Conservation (phyloP, 495 filamentous ascomycete genomes). For the Penicillium ochrochloron region DNA sequence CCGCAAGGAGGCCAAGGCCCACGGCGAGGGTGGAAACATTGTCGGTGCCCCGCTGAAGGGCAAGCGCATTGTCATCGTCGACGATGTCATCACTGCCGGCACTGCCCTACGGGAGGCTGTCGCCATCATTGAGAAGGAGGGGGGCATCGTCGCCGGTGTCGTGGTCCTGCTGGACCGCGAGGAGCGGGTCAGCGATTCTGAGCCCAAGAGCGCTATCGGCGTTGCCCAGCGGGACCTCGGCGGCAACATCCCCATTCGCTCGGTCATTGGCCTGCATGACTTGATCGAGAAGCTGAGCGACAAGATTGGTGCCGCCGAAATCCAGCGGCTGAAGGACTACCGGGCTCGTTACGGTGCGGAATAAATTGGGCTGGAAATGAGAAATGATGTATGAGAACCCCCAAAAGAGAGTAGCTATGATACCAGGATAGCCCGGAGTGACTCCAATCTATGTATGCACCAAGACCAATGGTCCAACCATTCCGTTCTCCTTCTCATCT, state of each 20-base stretch:
- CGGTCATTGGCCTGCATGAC: conserved; percentile 70
- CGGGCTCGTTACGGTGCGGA: conserved; percentile 65
- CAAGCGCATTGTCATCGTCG: conserved; percentile 85
- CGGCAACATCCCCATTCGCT: conserved; percentile 49
- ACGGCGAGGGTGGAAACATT: conserved; percentile 91
- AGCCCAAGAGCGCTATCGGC: conserved; percentile 72
- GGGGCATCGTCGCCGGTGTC: conserved; percentile 81
- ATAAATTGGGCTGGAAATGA: conserved; percentile 30
- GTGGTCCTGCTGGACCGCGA: conserved; percentile 85
- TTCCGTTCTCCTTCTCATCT: neutral
- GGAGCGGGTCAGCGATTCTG: conserved; percentile 71
- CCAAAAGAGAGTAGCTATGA: conserved; percentile 19
- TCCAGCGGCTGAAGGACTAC: conserved; percentile 78
- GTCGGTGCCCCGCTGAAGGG: conserved; percentile 84
- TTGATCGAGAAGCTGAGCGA: conserved; percentile 67
- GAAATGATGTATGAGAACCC: conserved; percentile 27
- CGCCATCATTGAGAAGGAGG: conserved; percentile 76
- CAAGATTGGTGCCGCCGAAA: conserved; percentile 59
- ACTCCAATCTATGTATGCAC: conserved; percentile 12
- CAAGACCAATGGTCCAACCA: neutral
- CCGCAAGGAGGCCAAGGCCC: conserved; percentile 91
- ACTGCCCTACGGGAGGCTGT: conserved; percentile 93
- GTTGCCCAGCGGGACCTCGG: conserved; percentile 72
- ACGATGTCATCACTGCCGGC: conserved; percentile 95
- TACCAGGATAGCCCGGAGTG: conserved; percentile 31